Evolutionary conservation across 225 moss, liverwort and hornwort genomes (phyloP).

Genomic region (Marchantia polymorpha): DNA sequence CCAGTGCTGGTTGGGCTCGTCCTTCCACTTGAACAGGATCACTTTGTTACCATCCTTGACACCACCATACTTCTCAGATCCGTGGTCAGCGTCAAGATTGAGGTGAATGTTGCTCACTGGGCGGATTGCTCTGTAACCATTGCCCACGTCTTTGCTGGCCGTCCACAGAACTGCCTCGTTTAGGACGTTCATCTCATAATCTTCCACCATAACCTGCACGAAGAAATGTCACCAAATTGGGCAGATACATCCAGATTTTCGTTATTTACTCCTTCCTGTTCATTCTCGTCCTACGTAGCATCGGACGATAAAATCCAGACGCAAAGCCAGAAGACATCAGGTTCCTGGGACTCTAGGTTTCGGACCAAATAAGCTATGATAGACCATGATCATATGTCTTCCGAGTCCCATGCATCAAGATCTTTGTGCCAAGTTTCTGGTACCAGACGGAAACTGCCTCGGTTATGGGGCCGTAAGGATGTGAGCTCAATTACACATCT

Average conservation of each 20-base stretch:
- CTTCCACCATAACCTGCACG: slow-evolving; percentile 43
- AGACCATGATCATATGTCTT: too few relatives aligned
- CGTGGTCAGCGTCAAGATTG: slow-evolving; percentile 74
- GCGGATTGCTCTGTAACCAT: slow-evolving; percentile 71
- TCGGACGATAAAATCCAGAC: not conserved
- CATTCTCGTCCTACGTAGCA: not conserved
- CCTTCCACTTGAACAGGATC: slow-evolving; percentile 74
- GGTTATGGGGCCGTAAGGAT: too few relatives aligned
- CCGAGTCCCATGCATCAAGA: too few relatives aligned
- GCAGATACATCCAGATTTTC: not conserved
- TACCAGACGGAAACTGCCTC: too few relatives aligned
- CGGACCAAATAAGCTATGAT: too few relatives aligned
- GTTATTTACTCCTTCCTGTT: not conserved
- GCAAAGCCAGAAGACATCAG: not conserved
- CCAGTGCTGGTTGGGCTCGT: slow-evolving; percentile 83
- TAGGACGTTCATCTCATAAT: slow-evolving; percentile 37
- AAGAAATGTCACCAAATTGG: not conserved
- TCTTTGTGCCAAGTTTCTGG: too few relatives aligned
- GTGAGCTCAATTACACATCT: too few relatives aligned
- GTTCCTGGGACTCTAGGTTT: not conserved
- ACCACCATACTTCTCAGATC: slow-evolving; percentile 57
- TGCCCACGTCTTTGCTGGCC: slow-evolving; percentile 51
- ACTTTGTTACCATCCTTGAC: slow-evolving; percentile 61
- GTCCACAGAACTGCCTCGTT: slow-evolving; percentile 63
- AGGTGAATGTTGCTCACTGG: slow-evolving; percentile 51